A percentile compares a stretch with the other conserved stretches of the same genome.
Evolutionary conservation across 2,329 filamentous ascomycete genomes (phyloP).

Genomic region (Aspergillus tamarii): DNA sequence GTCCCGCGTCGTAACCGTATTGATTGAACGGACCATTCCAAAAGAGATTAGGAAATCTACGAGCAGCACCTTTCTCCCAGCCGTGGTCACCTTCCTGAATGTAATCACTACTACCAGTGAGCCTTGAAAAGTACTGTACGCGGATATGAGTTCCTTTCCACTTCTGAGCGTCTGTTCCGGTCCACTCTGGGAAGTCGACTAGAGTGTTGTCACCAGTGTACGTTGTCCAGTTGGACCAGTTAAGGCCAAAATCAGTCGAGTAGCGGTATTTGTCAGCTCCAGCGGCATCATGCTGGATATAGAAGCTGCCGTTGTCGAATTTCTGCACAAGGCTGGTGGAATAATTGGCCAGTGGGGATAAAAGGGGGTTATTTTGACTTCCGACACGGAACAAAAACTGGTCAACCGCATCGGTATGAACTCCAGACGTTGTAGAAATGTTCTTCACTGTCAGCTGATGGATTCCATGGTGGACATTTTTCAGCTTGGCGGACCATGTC

Average conservation of each 20-base stretch:
- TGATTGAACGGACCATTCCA: constrained; percentile 66
- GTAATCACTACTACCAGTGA: constrained; percentile 64
- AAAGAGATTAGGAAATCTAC: constrained; percentile 65
- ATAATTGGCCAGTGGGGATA: constrained; percentile 64
- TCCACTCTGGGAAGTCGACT: constrained; percentile 57
- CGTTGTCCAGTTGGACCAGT: constrained; percentile 61
- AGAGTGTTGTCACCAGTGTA: constrained; percentile 57
- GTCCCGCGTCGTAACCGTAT: constrained; percentile 65
- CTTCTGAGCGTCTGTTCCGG: constrained; percentile 59
- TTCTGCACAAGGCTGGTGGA: constrained; percentile 56
- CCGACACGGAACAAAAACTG: constrained; percentile 66
- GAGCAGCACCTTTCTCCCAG: constrained; percentile 36
- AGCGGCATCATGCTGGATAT: constrained; percentile 60
- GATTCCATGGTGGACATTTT: constrained; percentile 62
- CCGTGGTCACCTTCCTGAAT: constrained; percentile 63
- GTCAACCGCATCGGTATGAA: constrained; percentile 56
- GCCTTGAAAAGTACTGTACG: constrained; percentile 65
- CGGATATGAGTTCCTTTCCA: constrained; percentile 66
- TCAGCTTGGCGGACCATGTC: constrained; percentile 57
- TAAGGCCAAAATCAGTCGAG: constrained; percentile 62
- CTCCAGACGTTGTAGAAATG: constrained; percentile 47
- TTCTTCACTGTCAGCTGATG: constrained; percentile 63
- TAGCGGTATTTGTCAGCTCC: constrained; percentile 67
- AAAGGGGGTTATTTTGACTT: constrained; percentile 59
- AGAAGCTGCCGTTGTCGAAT: constrained; percentile 47